Evolutionary conservation across 1,139 yeast genomes (phyloP), one percentile per base, ranked within the genome.

Genomic region (Nakaseomyces delphensis): DNA sequence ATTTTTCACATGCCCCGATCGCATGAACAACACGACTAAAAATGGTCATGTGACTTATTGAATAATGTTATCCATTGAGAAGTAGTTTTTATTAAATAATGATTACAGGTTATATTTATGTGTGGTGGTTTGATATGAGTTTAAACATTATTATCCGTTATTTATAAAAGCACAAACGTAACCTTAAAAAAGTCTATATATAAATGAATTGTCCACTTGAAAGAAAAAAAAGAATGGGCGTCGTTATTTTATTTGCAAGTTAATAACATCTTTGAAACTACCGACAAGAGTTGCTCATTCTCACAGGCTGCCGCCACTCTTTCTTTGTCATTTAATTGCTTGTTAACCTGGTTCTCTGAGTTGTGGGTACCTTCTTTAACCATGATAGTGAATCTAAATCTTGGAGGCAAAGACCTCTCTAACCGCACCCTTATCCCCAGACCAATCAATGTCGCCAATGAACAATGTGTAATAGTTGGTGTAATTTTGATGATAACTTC

Each of bases 231-330:
- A n/a, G 25, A 7, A 13, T 19, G n/a, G 14, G 7, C 8, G 16
- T 7, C n/a, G 14, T 24, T 16, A 2, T 19, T 29, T 46, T 52
- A 69, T 45, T 65, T 68, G 61, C 97, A 91, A 8, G 91, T 81
- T 38, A 84, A 73, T 50, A 93, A 71, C 99, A 93, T 93, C 53
- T 84, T 89, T 55, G 87, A 83, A 39, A 93, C 83, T 14, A 93
- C 98, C 25, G 78, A 74, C 45, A 89, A 67, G 38, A 93, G 69
- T 65, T 93, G 98, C 46, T 85, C 95, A 55, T 93, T 93, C 57
- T 93, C 98, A 64, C 97, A 89, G 0, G 99, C 99, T 14, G 98
- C 98, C 21, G 96, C 95, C 0, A 91, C 97, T 49, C 99, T 71
- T 63, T 93, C 99, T 65, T 93, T 93, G 60, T 93, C 99, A 59